Evolutionary conservation across 1,139 yeast species (phyloP), one percentile per base, ranked within the genome.

Genomic region (Taphrina communis): DNA sequence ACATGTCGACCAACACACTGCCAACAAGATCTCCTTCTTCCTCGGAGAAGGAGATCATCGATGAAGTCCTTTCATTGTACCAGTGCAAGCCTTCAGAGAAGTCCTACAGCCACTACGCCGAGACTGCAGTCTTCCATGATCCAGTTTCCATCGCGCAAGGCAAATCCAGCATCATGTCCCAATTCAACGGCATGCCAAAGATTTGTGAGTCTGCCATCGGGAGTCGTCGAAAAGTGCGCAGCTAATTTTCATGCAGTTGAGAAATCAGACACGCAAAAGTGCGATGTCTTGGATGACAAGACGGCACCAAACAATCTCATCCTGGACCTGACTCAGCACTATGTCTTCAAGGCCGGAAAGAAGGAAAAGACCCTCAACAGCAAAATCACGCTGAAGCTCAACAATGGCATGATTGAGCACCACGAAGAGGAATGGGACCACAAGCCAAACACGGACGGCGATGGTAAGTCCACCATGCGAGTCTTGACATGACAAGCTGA

Each of bases 171-270:
- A 63, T 63, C 44, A 56, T 53, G 58, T 42, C 55, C 4, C 67
- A 63, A 53, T 63, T 63, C 61, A 63, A 63, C 21, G 67, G 67
- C 55, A 63, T 63, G 67, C 67, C 67, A 25, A 63, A 63, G 52
- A 31, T 63, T 39, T 63, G 56, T 55, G 42, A 52, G 59, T 51
- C 17, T 56, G 12, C 21, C 35, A 2, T 14, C 35, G 5, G 17
- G 21, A 21, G n/a, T 2, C 36, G 21, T 6, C n/a, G 3, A 11
- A 9, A 6, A 50, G 17, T 38, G 11, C 39, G 38, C n/a, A 6
- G 21, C 60, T 41, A 12, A 56, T 11, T 2, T n/a, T 42, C 4
- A 2, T 2, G 6, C 19, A 56, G 60, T 58, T 14, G 62, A 19
- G 35, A 58, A 46, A 25, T 53, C 61, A 36, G 67, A 63, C 50